Evolutionary conservation across 805 yeast species (phyloP).

Genomic region (Candida arabinofermentans): DNA sequence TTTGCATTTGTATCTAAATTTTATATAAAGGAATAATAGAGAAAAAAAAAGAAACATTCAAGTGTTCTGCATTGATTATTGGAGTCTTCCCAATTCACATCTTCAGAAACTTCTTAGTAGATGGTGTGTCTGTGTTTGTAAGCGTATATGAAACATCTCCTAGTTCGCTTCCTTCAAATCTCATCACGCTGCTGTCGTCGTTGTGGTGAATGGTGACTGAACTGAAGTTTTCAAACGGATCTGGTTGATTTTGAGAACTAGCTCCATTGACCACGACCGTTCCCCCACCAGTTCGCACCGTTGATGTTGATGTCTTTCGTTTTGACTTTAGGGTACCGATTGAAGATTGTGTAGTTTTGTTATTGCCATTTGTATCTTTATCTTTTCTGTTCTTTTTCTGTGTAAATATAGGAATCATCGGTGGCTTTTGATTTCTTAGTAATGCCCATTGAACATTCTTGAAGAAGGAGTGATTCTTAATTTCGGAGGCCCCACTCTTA

Average conservation of each 20-base stretch:
- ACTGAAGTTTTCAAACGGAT: constrained; percentile 82
- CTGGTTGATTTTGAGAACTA: constrained; percentile 29
- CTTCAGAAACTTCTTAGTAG: constrained; percentile 26
- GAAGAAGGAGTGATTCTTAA: constrained; percentile 87
- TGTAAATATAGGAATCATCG: constrained; percentile 80
- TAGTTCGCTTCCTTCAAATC: constrained; percentile 43
- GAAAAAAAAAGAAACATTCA: neutral
- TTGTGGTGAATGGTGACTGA: constrained; percentile 84
- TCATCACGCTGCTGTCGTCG: constrained; percentile 42
- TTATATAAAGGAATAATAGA: neutral
- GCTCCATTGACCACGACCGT: neutral
- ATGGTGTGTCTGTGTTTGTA: constrained; percentile 34
- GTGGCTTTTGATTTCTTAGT: constrained; percentile 88
- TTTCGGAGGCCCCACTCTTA: constrained; percentile 90
- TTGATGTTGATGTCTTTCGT: constrained; percentile 28
- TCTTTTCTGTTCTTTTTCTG: constrained; percentile 19
- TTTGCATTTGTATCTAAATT: neutral
- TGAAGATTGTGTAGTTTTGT: constrained; percentile 22
- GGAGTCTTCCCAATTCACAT: constrained; percentile 13
- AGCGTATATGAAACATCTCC: constrained; percentile 57
- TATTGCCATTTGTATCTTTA: constrained; percentile 7
- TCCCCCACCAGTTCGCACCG: constrained; percentile 10
- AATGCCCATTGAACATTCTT: constrained; percentile 94
- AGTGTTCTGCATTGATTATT: neutral
- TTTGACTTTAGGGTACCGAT: constrained; percentile 43